phyloP scores from a whole-genome alignment of 164 flowering plant genomes.

The Tetrastigma voinierianum region DNA sequence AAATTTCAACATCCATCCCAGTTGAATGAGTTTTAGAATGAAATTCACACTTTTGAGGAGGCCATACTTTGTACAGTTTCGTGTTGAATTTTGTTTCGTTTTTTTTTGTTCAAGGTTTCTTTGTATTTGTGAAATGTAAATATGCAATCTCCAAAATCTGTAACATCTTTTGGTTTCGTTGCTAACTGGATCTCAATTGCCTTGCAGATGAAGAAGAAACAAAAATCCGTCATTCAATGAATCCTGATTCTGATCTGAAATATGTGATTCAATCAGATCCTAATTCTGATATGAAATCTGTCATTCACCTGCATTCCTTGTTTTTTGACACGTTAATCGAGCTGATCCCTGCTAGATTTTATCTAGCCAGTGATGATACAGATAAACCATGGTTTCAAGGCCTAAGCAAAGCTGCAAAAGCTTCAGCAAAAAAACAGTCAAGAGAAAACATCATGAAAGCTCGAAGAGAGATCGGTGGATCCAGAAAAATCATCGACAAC shows the following conservation, averaged over 20 bases:
- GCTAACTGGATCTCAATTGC: neutral
- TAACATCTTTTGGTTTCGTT: neutral
- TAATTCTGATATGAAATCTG: constrained; percentile 40
- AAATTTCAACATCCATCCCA: no score
- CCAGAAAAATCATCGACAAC: constrained; percentile 56
- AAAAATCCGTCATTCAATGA: neutral
- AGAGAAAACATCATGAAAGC: constrained; percentile 73
- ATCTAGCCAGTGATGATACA: constrained; percentile 47
- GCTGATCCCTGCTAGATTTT: constrained; percentile 69
- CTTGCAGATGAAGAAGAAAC: constrained; percentile 33
- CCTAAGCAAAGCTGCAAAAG: constrained; percentile 64
- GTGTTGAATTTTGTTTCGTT: no score
- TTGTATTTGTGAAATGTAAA: no score
- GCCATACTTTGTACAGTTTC: no score
- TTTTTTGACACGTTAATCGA: constrained; percentile 71
- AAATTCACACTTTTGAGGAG: no score
- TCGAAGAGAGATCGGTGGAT: constrained; percentile 68
- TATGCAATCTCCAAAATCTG: no score
- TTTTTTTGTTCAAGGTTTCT: no score
- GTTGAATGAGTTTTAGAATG: no score
- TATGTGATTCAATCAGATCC: neutral
- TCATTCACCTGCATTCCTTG: constrained; percentile 39
- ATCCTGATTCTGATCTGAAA: constrained; percentile 36
- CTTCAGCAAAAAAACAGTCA: constrained; percentile 57
- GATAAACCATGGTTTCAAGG: constrained; percentile 78